These are phyloP conservation scores for Candida insectorum DNA, from an alignment of 805 yeast species.

Conservation along the genomic window DNA sequence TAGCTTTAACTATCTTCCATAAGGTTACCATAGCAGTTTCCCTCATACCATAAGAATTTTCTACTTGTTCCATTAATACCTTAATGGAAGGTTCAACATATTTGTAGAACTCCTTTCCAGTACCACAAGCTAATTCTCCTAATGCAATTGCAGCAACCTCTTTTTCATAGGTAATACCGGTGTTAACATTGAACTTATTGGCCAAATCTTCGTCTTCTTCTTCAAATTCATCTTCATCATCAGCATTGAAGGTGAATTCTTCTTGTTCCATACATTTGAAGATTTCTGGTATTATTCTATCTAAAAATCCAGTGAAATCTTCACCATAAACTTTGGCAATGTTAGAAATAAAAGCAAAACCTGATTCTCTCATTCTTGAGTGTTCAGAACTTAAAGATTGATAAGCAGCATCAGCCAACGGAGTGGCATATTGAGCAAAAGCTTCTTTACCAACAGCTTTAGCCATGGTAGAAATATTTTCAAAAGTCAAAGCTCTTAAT, in stretches of 20 bases:
- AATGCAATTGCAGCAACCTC: conserved; percentile 92
- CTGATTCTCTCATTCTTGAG: conserved; percentile 89
- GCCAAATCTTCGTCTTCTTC: conserved; percentile 61
- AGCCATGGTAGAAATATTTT: conserved; percentile 91
- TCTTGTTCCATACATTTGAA: conserved; percentile 81
- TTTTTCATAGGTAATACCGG: conserved; percentile 93
- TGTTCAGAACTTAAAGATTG: conserved; percentile 71
- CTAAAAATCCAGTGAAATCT: conserved; percentile 84
- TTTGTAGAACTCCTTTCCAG: conserved; percentile 74
- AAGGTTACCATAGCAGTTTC: conserved; percentile 78
- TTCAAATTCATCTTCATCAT: conserved; percentile 46
- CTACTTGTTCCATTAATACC: conserved; percentile 66
- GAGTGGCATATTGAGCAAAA: conserved; percentile 81
- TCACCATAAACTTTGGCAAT: conserved; percentile 93
- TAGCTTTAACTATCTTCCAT: conserved; percentile 79
- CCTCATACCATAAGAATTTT: conserved; percentile 87
- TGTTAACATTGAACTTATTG: conserved; percentile 80
- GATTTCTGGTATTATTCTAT: conserved; percentile 77
- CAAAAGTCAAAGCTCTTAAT: conserved; percentile 87
- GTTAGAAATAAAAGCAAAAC: conserved; percentile 87
- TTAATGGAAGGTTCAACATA: conserved; percentile 69
- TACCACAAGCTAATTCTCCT: conserved; percentile 83
- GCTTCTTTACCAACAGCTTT: conserved; percentile 93
- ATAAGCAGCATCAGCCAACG: conserved; percentile 85
- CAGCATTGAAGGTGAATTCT: conserved; percentile 69